These are phyloP conservation scores for Xylariaceae sp. DNA, from an alignment of 2,329 filamentous ascomycete genomes.

Conservation along the genomic window DNA sequence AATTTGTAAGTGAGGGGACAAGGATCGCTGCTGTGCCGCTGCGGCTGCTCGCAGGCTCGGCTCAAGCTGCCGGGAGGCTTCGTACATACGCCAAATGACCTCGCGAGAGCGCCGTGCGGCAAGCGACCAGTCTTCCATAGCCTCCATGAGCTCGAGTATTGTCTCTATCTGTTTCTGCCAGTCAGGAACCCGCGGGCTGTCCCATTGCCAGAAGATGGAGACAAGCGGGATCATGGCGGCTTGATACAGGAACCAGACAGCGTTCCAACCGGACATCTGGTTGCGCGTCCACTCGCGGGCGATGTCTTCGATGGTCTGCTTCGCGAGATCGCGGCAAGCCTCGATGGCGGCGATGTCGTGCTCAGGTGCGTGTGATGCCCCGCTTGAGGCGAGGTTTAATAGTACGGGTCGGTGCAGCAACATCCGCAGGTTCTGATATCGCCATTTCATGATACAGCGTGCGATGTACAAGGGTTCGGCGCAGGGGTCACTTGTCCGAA, in stretches of 20 bases:
- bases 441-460: conserved; percentile 76
- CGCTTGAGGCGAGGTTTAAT: conserved; percentile 60
- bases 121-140: conserved; percentile 64
- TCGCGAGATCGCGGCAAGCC: conserved; percentile 67
- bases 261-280: conserved; percentile 78
- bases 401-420: conserved; percentile 72
- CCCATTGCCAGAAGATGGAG: conserved; percentile 67
- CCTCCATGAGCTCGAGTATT: conserved; percentile 59
- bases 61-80: conserved; percentile 48
- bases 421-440: conserved; percentile 75
- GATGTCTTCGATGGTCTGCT: conserved; percentile 70
- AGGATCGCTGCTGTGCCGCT: conserved; percentile 24
- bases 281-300: conserved; percentile 67
- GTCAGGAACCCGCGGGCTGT: conserved; percentile 45
- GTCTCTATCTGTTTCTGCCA: conserved; percentile 59
- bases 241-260: conserved; percentile 79
- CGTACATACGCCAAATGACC: conserved; percentile 63
- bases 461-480: conserved; percentile 68
- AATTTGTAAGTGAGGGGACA: conserved; percentile 24
- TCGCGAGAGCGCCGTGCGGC: conserved; percentile 62
- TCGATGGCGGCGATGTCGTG: conserved; percentile 68
- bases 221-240: conserved; percentile 76
- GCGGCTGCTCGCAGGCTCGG: conserved; percentile 33
- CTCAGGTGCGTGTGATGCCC: conserved; percentile 47
- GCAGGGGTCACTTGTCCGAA: conserved; percentile 64